Conservation (phyloP, 2,329 filamentous ascomycete species). For the Verticillium klebahnii region DNA sequence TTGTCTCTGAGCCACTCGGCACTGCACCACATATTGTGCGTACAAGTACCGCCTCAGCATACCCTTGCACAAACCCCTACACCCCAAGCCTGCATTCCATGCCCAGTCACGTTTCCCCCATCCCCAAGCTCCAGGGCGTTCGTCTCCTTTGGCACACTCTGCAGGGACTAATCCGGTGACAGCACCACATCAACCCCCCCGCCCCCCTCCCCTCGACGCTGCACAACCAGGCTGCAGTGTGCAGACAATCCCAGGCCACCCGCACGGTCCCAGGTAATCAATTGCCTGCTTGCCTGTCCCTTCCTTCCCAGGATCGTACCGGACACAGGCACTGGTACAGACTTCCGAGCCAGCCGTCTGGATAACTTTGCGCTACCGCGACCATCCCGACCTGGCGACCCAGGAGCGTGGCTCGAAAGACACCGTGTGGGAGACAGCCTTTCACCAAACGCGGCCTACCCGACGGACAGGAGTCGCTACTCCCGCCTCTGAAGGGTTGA, state of each 20-base stretch:
- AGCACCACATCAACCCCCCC: neutral
- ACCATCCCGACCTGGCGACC: neutral
- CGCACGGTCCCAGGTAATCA: neutral
- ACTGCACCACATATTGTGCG: neutral
- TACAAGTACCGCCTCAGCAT: neutral
- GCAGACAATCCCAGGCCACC: neutral
- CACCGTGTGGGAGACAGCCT: neutral
- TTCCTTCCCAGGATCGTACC: neutral
- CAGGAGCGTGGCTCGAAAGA: neutral
- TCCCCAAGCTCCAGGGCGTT: neutral
- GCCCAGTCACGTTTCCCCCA: neutral
- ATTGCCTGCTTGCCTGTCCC: neutral
- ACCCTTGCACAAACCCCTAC: conserved; percentile 1
- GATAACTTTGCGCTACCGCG: neutral
- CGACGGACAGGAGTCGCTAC: neutral
- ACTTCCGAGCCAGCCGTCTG: neutral
- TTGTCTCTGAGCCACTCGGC: neutral
- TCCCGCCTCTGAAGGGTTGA: neutral
- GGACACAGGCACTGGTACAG: neutral
- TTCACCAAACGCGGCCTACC: neutral
- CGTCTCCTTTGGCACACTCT: neutral
- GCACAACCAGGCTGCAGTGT: neutral
- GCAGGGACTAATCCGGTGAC: neutral
- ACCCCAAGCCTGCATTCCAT: neutral
- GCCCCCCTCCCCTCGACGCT: neutral